Percentiles rank a stretch among this genome's conserved stretches.
Conservation (phyloP, 2,329 filamentous ascomycete species). For the Pseudogymnoascus sp. region DNA sequence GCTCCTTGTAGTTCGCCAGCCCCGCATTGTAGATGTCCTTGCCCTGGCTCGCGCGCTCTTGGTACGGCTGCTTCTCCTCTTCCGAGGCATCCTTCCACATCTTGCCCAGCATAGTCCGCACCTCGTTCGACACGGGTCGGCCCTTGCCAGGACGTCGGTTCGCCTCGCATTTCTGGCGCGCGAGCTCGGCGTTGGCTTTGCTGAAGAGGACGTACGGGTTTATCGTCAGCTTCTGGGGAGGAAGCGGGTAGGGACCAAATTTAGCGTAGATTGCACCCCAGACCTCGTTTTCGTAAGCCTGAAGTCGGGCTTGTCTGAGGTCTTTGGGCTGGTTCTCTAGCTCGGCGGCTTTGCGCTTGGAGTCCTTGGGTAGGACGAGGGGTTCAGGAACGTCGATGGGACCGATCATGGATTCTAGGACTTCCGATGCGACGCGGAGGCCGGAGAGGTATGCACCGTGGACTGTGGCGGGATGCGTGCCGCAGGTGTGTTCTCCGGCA, state of each 20-base stretch:
- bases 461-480: slow-evolving; percentile 91
- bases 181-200: slow-evolving; percentile 63
- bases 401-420: slow-evolving; percentile 72
- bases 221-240: slow-evolving; percentile 63
- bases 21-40: slow-evolving; percentile 56
- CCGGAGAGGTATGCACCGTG: slow-evolving; percentile 95
- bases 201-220: slow-evolving; percentile 90
- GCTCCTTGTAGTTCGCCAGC: slow-evolving; percentile 50
- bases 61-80: slow-evolving; percentile 67
- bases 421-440: slow-evolving; percentile 77
- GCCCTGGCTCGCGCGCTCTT: slow-evolving; percentile 63
- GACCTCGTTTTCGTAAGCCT: slow-evolving; percentile 48
- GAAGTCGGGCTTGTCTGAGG: slow-evolving; percentile 42
- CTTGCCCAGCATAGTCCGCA: slow-evolving; percentile 75
- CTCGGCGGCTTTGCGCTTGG: slow-evolving; percentile 46
- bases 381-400: slow-evolving; percentile 70
- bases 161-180: slow-evolving; percentile 52
- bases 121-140: slow-evolving; percentile 66
- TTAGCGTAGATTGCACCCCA: slow-evolving; percentile 43
- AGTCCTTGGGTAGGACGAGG: slow-evolving; percentile 60
- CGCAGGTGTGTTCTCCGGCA: slow-evolving; percentile 92
- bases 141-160: slow-evolving; percentile 56
- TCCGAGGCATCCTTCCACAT: slow-evolving; percentile 78
- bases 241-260: slow-evolving; percentile 67
- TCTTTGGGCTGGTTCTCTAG: slow-evolving; percentile 32